Conservation (phyloP, 176 grass and related monocot genomes). For the Aegilops bicornis region DNA sequence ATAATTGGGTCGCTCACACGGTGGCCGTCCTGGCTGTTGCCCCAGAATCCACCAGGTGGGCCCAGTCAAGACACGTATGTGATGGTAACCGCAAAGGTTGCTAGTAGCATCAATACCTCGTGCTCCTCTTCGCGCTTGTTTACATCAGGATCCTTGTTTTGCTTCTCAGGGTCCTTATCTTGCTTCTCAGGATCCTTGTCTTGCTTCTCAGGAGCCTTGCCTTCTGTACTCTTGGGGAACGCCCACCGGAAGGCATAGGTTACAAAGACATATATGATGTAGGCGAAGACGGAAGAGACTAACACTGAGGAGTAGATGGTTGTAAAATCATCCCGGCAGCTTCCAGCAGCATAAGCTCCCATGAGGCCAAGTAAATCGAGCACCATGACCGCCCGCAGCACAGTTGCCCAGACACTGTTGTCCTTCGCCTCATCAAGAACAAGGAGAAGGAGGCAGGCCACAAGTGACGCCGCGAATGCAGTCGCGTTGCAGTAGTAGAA, state of each 20-base stretch:
- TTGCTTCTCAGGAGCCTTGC: neutral
- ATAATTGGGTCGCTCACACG: neutral
- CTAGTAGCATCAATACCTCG: slow-evolving; percentile 22
- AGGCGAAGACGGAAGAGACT: neutral
- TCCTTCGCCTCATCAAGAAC: neutral
- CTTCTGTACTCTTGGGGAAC: too few relatives aligned
- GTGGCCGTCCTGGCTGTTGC: neutral
- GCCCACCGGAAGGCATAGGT: too few relatives aligned
- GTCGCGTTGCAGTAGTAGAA: slow-evolving; percentile 63
- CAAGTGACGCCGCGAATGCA: slow-evolving; percentile 27
- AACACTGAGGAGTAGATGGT: slow-evolving; percentile 4
- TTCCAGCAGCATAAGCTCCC: slow-evolving; percentile 1
- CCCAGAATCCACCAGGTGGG: slow-evolving; percentile 34
- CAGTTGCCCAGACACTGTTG: neutral
- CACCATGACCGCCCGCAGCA: neutral
- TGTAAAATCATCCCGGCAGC: neutral
- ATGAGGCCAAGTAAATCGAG: slow-evolving; percentile 11
- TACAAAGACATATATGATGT: neutral
- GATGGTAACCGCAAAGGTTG: slow-evolving; percentile 18
- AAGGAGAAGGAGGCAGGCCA: slow-evolving; percentile 32
- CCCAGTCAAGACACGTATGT: slow-evolving; percentile 31
- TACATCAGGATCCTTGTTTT: neutral
- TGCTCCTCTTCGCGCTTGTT: neutral
- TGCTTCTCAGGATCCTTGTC: neutral
- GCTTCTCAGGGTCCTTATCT: neutral